A percentile compares a stretch with the other conserved stretches of the same genome.
Conservation (phyloP, 768 basidiomycete genomes). For the Suillus hirtellus region DNA sequence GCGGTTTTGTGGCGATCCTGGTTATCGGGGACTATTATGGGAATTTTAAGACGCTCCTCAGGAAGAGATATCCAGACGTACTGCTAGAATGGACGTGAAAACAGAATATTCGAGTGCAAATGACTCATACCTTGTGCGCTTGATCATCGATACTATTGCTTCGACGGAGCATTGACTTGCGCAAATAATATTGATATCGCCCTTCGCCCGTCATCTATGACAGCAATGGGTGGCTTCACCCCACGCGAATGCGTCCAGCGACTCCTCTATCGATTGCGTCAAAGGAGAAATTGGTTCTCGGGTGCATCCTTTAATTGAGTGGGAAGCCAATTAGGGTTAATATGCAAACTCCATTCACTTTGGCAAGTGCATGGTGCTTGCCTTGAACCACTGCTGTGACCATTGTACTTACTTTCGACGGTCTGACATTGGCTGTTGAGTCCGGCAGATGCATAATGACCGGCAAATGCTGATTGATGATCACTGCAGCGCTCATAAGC, state of each 20-base stretch:
- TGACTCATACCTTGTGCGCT: conserved; percentile 78
- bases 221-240: conserved; percentile 94
- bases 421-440: background rate
- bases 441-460: background rate
- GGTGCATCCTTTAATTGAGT: conserved; percentile 19
- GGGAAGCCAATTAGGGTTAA: conserved; percentile 21
- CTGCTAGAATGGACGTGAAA: conserved; percentile 54
- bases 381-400: background rate
- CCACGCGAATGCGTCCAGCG: conserved; percentile 68
- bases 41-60: conserved; percentile 71
- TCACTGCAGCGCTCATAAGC: background rate
- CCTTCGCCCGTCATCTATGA: conserved; percentile 94
- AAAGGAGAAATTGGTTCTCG: conserved; percentile 55
- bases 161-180: conserved; percentile 84
- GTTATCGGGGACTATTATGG: conserved; percentile 87
- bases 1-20: conserved; percentile 91
- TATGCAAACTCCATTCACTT: background rate
- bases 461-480: background rate
- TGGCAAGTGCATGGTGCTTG: background rate
- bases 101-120: background rate
- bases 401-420: background rate
- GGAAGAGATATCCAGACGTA: conserved; percentile 86
- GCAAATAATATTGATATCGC: conserved; percentile 84
- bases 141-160: conserved; percentile 99
- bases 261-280: conserved; percentile 70